phyloP scores from a whole-genome alignment of 805 yeast species.

The Schwanniomyces occidentalis region DNA sequence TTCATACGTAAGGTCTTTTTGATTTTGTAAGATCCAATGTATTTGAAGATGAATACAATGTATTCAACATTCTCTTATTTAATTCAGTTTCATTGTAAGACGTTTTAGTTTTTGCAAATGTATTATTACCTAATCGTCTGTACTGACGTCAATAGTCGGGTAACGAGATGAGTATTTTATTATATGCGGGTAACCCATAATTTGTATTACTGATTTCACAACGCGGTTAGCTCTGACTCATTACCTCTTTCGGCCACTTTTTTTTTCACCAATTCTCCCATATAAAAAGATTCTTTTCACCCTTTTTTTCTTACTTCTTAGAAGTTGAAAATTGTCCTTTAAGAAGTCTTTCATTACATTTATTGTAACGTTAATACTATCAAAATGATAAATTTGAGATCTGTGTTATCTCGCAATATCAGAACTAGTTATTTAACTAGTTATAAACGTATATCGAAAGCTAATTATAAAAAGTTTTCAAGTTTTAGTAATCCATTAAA shows the following conservation, averaged over 20 bases:
- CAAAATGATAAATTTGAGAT: constrained; percentile 5
- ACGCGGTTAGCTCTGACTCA: constrained; percentile 36
- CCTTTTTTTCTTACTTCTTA: constrained; percentile 6
- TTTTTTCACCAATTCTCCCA: constrained; percentile 5
- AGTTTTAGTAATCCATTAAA: not conserved
- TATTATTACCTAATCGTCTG: too few relatives aligned
- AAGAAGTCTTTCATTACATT: not conserved
- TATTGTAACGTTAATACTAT: too few relatives aligned
- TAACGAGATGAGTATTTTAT: not conserved
- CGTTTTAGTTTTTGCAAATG: too few relatives aligned
- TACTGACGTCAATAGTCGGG: constrained; percentile 5
- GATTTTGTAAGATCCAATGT: too few relatives aligned
- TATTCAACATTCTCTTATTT: too few relatives aligned
- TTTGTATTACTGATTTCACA: constrained; percentile 23
- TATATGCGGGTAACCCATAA: constrained; percentile 13
- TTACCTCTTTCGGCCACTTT: constrained; percentile 26
- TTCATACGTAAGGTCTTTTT: too few relatives aligned
- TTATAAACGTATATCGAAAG: constrained; percentile 3
- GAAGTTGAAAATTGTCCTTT: not conserved
- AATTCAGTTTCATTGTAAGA: too few relatives aligned
- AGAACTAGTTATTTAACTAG: constrained; percentile 6
- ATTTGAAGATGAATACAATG: too few relatives aligned
- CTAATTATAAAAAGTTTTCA: constrained; percentile 9
- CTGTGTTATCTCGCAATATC: constrained; percentile 5
- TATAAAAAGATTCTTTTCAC: constrained; percentile 15